Evolutionary conservation across 2,329 filamentous ascomycete genomes (phyloP), one percentile per base, ranked within the genome.

Genomic region (Trichoderma gracile): DNA sequence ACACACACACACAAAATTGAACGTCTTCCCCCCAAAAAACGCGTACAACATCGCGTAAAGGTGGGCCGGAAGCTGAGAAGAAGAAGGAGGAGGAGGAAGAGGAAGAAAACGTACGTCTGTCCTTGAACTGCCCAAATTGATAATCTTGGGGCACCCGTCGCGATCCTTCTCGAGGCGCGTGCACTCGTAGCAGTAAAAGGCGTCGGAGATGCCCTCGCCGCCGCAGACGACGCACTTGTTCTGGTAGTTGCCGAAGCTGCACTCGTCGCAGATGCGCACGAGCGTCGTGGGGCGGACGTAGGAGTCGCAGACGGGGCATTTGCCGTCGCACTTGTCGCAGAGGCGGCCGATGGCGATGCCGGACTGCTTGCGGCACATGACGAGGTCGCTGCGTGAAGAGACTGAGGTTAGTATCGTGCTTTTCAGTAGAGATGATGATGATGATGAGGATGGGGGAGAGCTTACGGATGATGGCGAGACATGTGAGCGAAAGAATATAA

Each of bases 141-240:
- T 98, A 78, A 99, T 99, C 86, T 99, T 99, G 61, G 95, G 95
- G 78, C 95, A 99, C 2, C 95, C 95, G 75, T 99, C 95, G 67
- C 95, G 84, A 76, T 99, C 95, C 80, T 98, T 99, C 77, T 99
- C 95, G 17, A 99, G 81, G 8, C 95, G 86, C 65, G 95, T 99
- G 77, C 95, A 99, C 80, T 99, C 95, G 75, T 98, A 98, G 83
- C 95, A 99, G 82, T 99, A 99, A 79, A 98, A 98, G 56, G 95
- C 95, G 77, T 99, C 95, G 40, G 91, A 95, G 76, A 99, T 99
- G 33, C 95, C 95, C 80, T 98, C 95, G 72, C 95, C 95, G 76
- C 95, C 95, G 79, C 95, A 99, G 49, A 99, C 95, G 71, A 99
- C 93, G 77, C 95, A 99, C 79, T 99, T 99, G 83, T 99, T 99